These are phyloP conservation scores for rapeseed (Brassica napus) DNA, from an alignment of 345 rosid species.

Conservation along the genomic window DNA sequence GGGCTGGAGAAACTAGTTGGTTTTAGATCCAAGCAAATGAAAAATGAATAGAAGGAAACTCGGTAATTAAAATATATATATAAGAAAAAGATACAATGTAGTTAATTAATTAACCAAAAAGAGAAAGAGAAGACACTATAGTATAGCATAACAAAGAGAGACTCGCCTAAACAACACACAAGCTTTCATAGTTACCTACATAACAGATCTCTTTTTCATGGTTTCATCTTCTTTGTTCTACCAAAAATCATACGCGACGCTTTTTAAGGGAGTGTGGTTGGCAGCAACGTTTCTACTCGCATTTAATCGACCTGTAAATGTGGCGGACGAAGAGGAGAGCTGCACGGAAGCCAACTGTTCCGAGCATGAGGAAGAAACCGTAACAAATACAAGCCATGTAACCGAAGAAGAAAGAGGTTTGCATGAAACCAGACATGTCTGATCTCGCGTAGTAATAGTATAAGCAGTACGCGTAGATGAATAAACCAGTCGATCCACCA, in stretches of 20 bases:
- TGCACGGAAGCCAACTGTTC: slow-evolving; percentile 76
- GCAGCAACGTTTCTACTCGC: slow-evolving; percentile 53
- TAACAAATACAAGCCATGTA: slow-evolving; percentile 91
- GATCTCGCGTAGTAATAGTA: slow-evolving; percentile 72
- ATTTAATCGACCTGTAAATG: slow-evolving; percentile 75
- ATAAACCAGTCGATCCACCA: slow-evolving; percentile 77
- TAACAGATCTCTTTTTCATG: slow-evolving; percentile 2
- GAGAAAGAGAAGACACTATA: neutral
- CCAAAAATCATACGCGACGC: slow-evolving; percentile 20
- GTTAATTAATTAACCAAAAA: too few relatives aligned
- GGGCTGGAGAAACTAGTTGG: too few relatives aligned
- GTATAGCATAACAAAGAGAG: neutral
- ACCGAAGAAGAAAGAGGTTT: slow-evolving; percentile 82
- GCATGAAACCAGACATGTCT: slow-evolving; percentile 88
- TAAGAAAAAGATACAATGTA: neutral
- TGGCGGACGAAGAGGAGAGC: slow-evolving; percentile 72
- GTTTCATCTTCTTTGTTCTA: slow-evolving; percentile 15
- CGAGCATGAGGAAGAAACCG: slow-evolving; percentile 84
- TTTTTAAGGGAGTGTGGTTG: neutral
- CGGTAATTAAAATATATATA: neutral
- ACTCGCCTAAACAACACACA: neutral
- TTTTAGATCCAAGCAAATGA: too few relatives aligned
- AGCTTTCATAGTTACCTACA: slow-evolving; percentile 1
- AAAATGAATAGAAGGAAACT: neutral
- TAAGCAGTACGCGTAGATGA: slow-evolving; percentile 73